Evolutionary conservation across 352 stramenopile genomes (phyloP).

Genomic region (Pilasporangium apinafurcum): DNA sequence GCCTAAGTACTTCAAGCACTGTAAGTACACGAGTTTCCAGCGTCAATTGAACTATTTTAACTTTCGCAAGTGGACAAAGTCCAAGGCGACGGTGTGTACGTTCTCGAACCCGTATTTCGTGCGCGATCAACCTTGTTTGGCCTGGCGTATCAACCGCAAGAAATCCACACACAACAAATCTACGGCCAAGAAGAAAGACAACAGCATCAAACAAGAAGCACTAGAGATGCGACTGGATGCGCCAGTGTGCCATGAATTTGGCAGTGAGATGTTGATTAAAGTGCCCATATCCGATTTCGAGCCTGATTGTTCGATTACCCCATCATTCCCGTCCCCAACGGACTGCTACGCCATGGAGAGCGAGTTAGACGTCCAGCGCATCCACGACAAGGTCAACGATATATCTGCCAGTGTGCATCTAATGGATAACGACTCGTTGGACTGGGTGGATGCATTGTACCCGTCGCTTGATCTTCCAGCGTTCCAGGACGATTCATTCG

Average conservation of each 20-base stretch:
- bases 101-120: constrained; percentile 55
- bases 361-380: constrained; percentile 11
- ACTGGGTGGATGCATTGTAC: constrained; percentile 50
- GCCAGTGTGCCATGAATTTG: too few relatives aligned
- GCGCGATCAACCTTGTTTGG: constrained; percentile 46
- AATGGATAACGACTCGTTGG: constrained; percentile 23
- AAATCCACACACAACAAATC: constrained; percentile 21
- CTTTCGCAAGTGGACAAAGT: constrained; percentile 70
- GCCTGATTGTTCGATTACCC: too few relatives aligned
- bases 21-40: constrained; percentile 81
- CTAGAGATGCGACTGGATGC: neutral
- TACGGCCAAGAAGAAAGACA: neutral
- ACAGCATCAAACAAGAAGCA: neutral
- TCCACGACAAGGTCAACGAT: constrained; percentile 20
- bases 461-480: constrained; percentile 37
- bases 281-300: constrained; percentile 9
- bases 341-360: constrained; percentile 18
- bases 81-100: constrained; percentile 58
- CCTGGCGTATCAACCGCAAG: constrained; percentile 61
- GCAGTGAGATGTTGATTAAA: constrained; percentile 26
- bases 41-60: constrained; percentile 80
- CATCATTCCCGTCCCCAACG: constrained; percentile 32
- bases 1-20: constrained; percentile 82
- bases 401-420: constrained; percentile 5
- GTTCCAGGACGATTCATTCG: too few relatives aligned